phyloP scores from a whole-genome alignment of 2,329 filamentous ascomycete genomes.

The Erysiphe neolycopersici region DNA sequence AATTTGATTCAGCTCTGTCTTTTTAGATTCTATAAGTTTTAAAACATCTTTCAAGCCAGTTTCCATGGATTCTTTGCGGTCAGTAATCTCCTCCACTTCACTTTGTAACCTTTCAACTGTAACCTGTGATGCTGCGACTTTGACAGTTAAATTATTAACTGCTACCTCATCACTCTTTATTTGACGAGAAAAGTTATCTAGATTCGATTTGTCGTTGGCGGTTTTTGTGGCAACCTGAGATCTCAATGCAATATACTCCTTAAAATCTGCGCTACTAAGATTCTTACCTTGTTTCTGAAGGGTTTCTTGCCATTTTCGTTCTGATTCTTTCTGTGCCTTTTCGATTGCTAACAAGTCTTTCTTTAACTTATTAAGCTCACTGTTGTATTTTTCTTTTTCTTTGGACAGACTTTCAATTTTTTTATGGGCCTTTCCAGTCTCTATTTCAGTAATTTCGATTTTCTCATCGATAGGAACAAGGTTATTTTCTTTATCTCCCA shows the following conservation, averaged over 20 bases:
- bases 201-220: conserved; percentile 52
- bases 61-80: conserved; percentile 38
- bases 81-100: conserved; percentile 41
- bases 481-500: conserved; percentile 64
- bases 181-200: conserved; percentile 70
- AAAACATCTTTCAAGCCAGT: conserved; percentile 37
- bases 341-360: conserved; percentile 66
- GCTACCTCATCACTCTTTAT: conserved; percentile 80
- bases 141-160: conserved; percentile 67
- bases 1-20: conserved; percentile 67
- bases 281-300: conserved; percentile 70
- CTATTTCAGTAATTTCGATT: conserved; percentile 48
- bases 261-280: conserved; percentile 60
- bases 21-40: conserved; percentile 61
- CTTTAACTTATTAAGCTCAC: conserved; percentile 43
- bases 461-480: conserved; percentile 84
- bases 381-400: conserved; percentile 46
- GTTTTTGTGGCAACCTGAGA: conserved; percentile 65
- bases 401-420: conserved; percentile 46
- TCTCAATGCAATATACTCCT: conserved; percentile 66
- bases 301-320: conserved; percentile 61
- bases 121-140: conserved; percentile 53
- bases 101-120: conserved; percentile 46
- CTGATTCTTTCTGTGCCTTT: conserved; percentile 70
- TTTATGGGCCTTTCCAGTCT: conserved; percentile 38